These are phyloP conservation scores for Amyloporia xantha DNA, from an alignment of 768 basidiomycete species.

Conservation along the genomic window DNA sequence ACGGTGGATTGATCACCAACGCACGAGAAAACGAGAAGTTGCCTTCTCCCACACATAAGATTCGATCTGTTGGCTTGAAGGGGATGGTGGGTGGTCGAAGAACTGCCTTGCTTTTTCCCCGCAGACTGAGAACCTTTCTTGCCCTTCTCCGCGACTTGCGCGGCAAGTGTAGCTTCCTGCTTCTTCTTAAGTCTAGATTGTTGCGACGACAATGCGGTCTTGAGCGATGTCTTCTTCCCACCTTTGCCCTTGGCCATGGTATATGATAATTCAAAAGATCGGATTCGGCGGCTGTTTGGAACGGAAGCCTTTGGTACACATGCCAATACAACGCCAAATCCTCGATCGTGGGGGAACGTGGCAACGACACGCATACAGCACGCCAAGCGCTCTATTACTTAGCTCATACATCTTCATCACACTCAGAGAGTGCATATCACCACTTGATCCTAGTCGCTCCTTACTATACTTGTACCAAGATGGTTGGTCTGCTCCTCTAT, in stretches of 20 bases:
- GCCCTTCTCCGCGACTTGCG: slow-evolving; percentile 42
- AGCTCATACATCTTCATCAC: too few species aligned
- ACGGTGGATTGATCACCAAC: slow-evolving; percentile 45
- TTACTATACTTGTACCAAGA: slow-evolving; percentile 18
- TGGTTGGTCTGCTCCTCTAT: slow-evolving; percentile 22
- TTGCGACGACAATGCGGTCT: slow-evolving; percentile 62
- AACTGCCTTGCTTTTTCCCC: slow-evolving; percentile 31
- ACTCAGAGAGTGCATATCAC: neutral
- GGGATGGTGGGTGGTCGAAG: slow-evolving; percentile 49
- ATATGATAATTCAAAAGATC: neutral
- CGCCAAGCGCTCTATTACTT: neutral
- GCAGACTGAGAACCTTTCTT: slow-evolving; percentile 25
- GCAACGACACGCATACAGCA: slow-evolving; percentile 1
- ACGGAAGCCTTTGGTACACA: slow-evolving; percentile 20
- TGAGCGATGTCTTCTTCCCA: slow-evolving; percentile 48
- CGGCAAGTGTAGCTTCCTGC: slow-evolving; percentile 43
- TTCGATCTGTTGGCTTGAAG: slow-evolving; percentile 55
- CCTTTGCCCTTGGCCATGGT: slow-evolving; percentile 21
- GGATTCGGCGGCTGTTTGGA: slow-evolving; percentile 16
- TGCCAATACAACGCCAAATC: slow-evolving; percentile 9
- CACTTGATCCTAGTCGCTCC: slow-evolving; percentile 21
- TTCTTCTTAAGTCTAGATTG: slow-evolving; percentile 60
- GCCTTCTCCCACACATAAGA: slow-evolving; percentile 86
- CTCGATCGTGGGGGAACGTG: slow-evolving; percentile 3
- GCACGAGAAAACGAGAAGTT: slow-evolving; percentile 90